Base-by-base conservation (phyloP, 805 yeast genomes). In the Lipomyces chichibuensis region DNA sequence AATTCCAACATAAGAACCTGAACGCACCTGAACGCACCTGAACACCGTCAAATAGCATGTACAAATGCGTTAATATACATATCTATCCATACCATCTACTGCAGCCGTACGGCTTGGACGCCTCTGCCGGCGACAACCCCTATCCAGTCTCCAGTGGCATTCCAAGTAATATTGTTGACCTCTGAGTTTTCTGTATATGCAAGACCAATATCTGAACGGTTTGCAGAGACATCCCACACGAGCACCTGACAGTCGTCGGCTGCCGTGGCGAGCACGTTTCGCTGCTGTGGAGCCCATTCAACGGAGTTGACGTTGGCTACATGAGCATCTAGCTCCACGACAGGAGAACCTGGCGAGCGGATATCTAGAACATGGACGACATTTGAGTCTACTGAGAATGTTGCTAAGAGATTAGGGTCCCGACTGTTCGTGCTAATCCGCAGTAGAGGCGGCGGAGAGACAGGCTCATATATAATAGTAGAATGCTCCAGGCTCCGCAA, bases 271-370 rank as follows among this genome's bases (percentile, higher is more conserved):
- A 94, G 77, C 35, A 84, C 76, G 67, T 89, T 87, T 39, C 87
- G 83, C 23, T 68, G 70, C 32, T 69, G 64, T 0, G 98, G 98
- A 73, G 93, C 94, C 98, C 98, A 94, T 62, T 83, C 78, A 20
- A 93, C 84, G 69, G 87, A 82, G 75, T 94, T 94, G 29, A 94
- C 85, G 0, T 89, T 82, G 0, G 87, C 86, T 33, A 79, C 74
- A 75, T 89, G 96, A 17, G 89, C 93, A 46, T 87, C 86, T 54
- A 94, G 80, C 0, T 85, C 84, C n/a, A 84, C 78, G 0, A 89
- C 82, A 0, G 98, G 97, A 1, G 87, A 76, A 2, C 97, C 97
- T 0, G 98, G 97, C 76, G 88, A 87, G 68, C 99, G 83, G 81
- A 93, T 85, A 77, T 94, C 99, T 64, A 95, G 81, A 13, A 94